Evolutionary conservation across 163 green algal species (phyloP).

Genomic region (Scenedesmus sp.): DNA sequence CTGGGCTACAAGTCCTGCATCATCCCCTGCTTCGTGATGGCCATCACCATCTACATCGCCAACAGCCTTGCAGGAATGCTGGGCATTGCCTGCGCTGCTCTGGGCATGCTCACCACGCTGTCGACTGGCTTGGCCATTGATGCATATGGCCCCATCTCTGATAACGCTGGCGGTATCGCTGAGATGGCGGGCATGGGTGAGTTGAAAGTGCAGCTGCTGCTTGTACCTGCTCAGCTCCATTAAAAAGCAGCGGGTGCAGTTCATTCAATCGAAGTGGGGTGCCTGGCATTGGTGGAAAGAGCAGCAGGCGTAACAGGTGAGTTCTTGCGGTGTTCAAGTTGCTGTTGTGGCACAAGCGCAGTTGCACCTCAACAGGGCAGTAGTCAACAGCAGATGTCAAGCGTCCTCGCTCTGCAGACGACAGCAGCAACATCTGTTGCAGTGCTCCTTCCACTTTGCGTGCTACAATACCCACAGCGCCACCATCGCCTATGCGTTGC

Average conservation of each 20-base stretch:
- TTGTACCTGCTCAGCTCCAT: no score
- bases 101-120: slow-evolving; percentile 98
- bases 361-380: no score
- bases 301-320: no score
- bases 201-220: background rate
- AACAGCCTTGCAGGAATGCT: slow-evolving; percentile 96
- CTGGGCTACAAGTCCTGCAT: slow-evolving; percentile 99
- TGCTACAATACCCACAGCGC: background rate
- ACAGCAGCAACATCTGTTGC: no score
- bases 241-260: no score
- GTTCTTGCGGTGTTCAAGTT: no score
- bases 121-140: slow-evolving; percentile 94
- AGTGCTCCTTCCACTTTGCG: background rate
- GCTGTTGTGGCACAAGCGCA: no score
- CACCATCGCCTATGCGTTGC: no score
- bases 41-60: slow-evolving; percentile 91
- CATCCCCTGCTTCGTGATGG: slow-evolving; percentile 96
- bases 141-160: slow-evolving; percentile 98
- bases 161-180: slow-evolving; percentile 99
- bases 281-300: no score
- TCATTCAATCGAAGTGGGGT: no score
- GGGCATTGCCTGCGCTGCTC: slow-evolving; percentile 96
- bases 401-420: no score
- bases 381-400: no score
- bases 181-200: slow-evolving; percentile 98